Evolutionary conservation across 2,329 filamentous ascomycete genomes (phyloP), one percentile per base, ranked within the genome.

Genomic region (Beauveria varroae): DNA sequence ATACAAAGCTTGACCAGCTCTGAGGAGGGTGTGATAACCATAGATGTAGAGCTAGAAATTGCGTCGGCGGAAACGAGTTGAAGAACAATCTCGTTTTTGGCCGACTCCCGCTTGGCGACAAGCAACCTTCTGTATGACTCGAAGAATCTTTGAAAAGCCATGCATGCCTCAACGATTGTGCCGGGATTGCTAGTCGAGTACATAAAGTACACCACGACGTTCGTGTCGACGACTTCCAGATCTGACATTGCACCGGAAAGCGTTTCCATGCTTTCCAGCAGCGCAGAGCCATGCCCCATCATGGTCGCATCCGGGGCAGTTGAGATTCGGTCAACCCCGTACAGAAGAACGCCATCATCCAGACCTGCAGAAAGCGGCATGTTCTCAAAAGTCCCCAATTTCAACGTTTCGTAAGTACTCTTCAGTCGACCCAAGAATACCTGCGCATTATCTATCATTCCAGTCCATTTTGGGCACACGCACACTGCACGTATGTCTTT

Each of bases 151-250:
- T 89, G 87, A 70, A 93, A 93, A 12, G 87, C 85, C 12, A 84
- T 81, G 68, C 89, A 93, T 1, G 90, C 82, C 64, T 91, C 86
- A 16, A 88, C 80, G 68, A 90, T 75, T 61, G 86, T 83, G 5
- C 79, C 78, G 1, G 84, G 78, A 51, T 82, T 80, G 18, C 83
- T 79, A 3, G 88, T 86, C 0, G 85, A 84, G 71, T 93, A 90
- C 43, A 93, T 76, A 67, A 92, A 86, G 69, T 90, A 93, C 18
- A 95, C 79, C 18, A 95, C 88, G 62, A 91, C 82, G 66, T 87
- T 91, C 62, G 80, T 81, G 47, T 79, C 75, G 30, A 77, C 73
- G 2, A 72, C 71, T 2, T 74, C 69, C 50, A 76, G 71, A 14
- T 75, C 74, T 2, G 76, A 73, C 20, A 85, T 70, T 18, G 77